Percentiles rank a stretch among this genome's conserved stretches.
Conservation (phyloP, 208 protist species). For the Leishmania martiniquensis region DNA sequence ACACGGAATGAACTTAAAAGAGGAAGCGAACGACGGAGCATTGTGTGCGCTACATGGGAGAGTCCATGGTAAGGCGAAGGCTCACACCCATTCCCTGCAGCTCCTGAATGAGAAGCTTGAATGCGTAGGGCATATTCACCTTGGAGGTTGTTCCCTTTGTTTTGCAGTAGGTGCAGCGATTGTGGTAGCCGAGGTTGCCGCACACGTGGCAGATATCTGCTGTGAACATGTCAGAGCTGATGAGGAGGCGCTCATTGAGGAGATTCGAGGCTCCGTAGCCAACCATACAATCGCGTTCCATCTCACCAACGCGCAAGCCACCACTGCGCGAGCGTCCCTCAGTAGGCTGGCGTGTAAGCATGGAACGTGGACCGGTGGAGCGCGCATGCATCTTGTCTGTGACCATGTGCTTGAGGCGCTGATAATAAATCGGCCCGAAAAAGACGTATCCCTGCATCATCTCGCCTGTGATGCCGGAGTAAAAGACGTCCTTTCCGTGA, state of each 20-base stretch:
- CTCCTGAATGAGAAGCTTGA: slow-evolving; percentile 99
- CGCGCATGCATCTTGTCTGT: slow-evolving; percentile 99
- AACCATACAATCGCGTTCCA: slow-evolving; percentile 99
- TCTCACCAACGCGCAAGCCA: slow-evolving; percentile 99
- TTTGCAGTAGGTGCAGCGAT: slow-evolving; percentile 97
- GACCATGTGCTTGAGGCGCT: slow-evolving; percentile 99
- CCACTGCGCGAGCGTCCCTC: slow-evolving; percentile 98
- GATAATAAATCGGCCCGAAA: slow-evolving; percentile 99
- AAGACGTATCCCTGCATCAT: slow-evolving; percentile 98
- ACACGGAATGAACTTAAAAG: background rate
- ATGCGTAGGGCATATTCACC: slow-evolving; percentile 99
- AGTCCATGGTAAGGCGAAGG: slow-evolving; percentile 53
- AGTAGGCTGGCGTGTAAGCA: slow-evolving; percentile 99
- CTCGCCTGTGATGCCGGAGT: slow-evolving; percentile 98
- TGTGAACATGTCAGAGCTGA: slow-evolving; percentile 97
- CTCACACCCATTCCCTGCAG: slow-evolving; percentile 98
- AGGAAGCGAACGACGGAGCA: no score
- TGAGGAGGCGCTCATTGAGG: slow-evolving; percentile 98
- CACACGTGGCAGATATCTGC: slow-evolving; percentile 95
- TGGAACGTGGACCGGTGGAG: slow-evolving; percentile 91
- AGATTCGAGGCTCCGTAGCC: slow-evolving; percentile 96
- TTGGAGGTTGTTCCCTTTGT: slow-evolving; percentile 70
- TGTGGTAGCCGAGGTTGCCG: slow-evolving; percentile 90
- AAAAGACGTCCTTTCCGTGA: slow-evolving; percentile 98
- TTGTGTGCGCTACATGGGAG: slow-evolving; percentile 6